phyloP scores from a whole-genome alignment of 2,329 filamentous ascomycete species.

The Xylariaceae sp. region DNA sequence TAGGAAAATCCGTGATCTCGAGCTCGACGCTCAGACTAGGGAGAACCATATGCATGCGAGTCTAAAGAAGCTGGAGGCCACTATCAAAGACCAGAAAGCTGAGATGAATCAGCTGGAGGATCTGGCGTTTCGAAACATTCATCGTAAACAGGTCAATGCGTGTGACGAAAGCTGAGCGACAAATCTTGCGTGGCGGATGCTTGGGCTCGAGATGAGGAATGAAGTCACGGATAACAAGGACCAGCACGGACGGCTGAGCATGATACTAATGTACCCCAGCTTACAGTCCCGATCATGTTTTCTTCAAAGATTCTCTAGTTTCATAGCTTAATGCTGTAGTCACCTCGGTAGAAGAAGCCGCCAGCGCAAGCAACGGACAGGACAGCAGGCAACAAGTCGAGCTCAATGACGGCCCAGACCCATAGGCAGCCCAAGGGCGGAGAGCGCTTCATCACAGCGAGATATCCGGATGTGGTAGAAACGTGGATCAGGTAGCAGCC shows the following conservation, averaged over 20 bases:
- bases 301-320: conserved; percentile 2
- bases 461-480: conserved; percentile 75
- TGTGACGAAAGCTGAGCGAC: conserved; percentile 3
- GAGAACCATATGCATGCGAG: conserved; percentile 27
- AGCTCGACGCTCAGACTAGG: conserved; percentile 27
- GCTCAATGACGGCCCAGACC: conserved; percentile 89
- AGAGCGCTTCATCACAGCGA: conserved; percentile 85
- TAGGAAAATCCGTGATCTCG: conserved; percentile 31
- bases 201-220: too few species aligned
- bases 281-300: too few species aligned
- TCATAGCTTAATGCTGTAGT: conserved; percentile 41
- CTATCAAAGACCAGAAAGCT: conserved; percentile 20
- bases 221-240: neutral
- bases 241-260: too few species aligned
- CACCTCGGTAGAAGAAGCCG: conserved; percentile 43
- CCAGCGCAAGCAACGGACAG: conserved; percentile 44
- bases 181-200: too few species aligned
- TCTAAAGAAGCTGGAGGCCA: conserved; percentile 20
- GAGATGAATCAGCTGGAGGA: conserved; percentile 26
- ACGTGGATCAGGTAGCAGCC: conserved; percentile 81
- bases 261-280: too few species aligned
- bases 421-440: conserved; percentile 87
- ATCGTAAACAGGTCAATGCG: conserved; percentile 12
- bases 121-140: conserved; percentile 21
- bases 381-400: conserved; percentile 65